Evolutionary conservation across 345 rosid species (phyloP).

Genomic region (Corymbia maculata): DNA sequence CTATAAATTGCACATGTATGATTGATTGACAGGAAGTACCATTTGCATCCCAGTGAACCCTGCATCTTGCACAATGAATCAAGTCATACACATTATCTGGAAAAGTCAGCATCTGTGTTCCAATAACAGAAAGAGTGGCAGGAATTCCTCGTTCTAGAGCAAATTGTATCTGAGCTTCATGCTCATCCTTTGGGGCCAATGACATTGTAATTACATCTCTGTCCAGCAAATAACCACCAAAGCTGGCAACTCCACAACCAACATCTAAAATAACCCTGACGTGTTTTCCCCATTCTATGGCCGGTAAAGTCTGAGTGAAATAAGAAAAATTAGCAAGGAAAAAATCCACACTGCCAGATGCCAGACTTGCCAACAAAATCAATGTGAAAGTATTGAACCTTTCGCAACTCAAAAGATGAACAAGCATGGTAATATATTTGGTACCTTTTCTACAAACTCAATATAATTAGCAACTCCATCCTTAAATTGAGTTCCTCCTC

Average conservation of each 20-base stretch:
- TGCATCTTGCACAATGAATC: conserved; percentile 93
- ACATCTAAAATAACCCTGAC: conserved; percentile 75
- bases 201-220: conserved; percentile 85
- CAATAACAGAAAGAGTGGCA: conserved; percentile 82
- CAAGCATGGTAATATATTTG: neutral
- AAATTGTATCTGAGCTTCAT: conserved; percentile 97
- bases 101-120: conserved; percentile 65
- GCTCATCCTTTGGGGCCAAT: conserved; percentile 95
- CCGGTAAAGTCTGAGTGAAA: conserved; percentile 47
- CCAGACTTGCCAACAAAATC: neutral
- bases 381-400: neutral
- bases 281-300: conserved; percentile 60
- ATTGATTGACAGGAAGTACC: conserved; percentile 23
- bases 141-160: conserved; percentile 93
- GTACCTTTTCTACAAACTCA: conserved; percentile 56
- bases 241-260: conserved; percentile 92
- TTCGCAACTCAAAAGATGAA: neutral
- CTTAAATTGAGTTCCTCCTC: conserved; percentile 95
- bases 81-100: conserved; percentile 67
- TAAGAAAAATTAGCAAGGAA: neutral
- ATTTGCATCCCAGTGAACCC: conserved; percentile 96
- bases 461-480: conserved; percentile 66
- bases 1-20: neutral
- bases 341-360: neutral
- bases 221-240: conserved; percentile 78